phyloP scores from a whole-genome alignment of 2,329 filamentous ascomycete species.

The Aspergillus sp. region DNA sequence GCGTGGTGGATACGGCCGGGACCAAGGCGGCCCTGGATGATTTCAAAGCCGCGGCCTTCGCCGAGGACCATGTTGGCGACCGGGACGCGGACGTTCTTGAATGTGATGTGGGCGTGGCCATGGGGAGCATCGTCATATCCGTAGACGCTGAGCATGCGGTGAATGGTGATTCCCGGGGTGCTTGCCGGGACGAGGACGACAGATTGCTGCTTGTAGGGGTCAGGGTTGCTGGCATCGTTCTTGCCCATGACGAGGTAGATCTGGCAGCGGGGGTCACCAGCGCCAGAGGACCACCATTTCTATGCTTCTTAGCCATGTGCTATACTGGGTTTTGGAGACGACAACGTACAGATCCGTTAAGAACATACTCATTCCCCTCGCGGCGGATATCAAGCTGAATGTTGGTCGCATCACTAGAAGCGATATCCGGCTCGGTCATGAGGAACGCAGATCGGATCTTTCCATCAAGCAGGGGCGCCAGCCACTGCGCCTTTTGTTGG shows the following conservation, averaged over 20 bases:
- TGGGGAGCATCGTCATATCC: constrained; percentile 98
- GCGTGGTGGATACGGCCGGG: constrained; percentile 97
- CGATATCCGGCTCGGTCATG: constrained; percentile 91
- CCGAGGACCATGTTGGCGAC: constrained; percentile 84
- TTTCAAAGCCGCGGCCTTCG: constrained; percentile 93
- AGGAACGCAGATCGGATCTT: constrained; percentile 87
- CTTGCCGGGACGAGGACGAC: constrained; percentile 85
- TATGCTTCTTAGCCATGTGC: constrained; percentile 39
- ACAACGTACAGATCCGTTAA: constrained; percentile 78
- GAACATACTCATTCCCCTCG: constrained; percentile 85
- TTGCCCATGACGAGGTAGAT: constrained; percentile 98
- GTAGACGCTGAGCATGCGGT: constrained; percentile 92
- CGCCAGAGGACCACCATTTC: constrained; percentile 99
- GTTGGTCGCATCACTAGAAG: constrained; percentile 90
- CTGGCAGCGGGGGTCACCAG: constrained; percentile 88
- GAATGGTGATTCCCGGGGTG: constrained; percentile 84
- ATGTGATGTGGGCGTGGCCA: constrained; percentile 90
- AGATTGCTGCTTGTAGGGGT: constrained; percentile 88
- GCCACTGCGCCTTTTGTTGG: constrained; percentile 81
- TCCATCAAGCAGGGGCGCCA: constrained; percentile 79
- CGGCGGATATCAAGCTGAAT: constrained; percentile 81
- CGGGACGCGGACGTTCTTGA: constrained; percentile 88
- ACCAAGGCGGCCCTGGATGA: constrained; percentile 95
- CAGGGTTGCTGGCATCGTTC: constrained; percentile 73
- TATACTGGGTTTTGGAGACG: not conserved